A percentile compares a stretch with the other conserved stretches of the same genome.
These are phyloP conservation scores for Colletotrichum gloeosporioides DNA, from an alignment of 2,329 filamentous ascomycete genomes.

Conservation along the genomic window DNA sequence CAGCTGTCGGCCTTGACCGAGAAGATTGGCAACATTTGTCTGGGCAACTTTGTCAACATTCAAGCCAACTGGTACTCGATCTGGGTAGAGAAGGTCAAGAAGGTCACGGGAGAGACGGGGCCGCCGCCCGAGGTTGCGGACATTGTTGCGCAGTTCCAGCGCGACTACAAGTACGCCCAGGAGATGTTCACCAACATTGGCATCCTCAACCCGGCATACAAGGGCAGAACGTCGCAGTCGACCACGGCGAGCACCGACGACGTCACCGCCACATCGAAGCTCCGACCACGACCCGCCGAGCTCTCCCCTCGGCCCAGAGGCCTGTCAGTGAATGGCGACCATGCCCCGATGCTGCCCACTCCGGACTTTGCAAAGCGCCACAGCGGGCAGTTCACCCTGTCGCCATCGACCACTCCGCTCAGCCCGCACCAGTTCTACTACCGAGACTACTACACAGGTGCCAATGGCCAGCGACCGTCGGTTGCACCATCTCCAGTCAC, in stretches of 20 bases:
- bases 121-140: constrained; percentile 72
- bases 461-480: constrained; percentile 37
- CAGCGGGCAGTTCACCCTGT: constrained; percentile 70
- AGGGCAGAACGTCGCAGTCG: constrained; percentile 62
- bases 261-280: constrained; percentile 52
- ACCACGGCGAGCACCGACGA: constrained; percentile 62
- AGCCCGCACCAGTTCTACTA: constrained; percentile 63
- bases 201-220: constrained; percentile 78
- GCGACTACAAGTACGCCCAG: constrained; percentile 79
- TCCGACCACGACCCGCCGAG: constrained; percentile 54
- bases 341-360: constrained; percentile 66
- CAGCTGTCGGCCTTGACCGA: constrained; percentile 82
- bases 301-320: constrained; percentile 60
- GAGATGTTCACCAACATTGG: constrained; percentile 73
- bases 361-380: constrained; percentile 70
- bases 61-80: constrained; percentile 84
- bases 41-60: constrained; percentile 83
- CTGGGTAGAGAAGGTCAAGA: constrained; percentile 83
- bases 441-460: constrained; percentile 56
- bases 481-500: constrained; percentile 54
- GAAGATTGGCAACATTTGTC: constrained; percentile 78
- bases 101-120: constrained; percentile 70
- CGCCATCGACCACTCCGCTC: constrained; percentile 54
- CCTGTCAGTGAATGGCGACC: constrained; percentile 67
- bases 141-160: constrained; percentile 78